Evolutionary conservation across 164 flowering plant species (phyloP).

Genomic region (Umbilicus rupestris): DNA sequence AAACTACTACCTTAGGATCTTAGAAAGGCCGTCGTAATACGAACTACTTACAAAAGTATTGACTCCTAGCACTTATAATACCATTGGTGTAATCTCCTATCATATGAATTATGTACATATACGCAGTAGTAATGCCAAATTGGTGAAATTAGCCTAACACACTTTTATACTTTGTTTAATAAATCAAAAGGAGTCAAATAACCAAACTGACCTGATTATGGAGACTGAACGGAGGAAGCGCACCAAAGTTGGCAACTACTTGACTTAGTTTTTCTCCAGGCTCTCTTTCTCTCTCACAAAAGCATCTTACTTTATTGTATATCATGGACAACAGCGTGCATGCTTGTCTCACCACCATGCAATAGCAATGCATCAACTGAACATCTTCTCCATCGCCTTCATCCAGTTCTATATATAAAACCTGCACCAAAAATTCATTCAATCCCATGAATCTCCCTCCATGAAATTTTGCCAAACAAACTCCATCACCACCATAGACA

Average conservation of each 20-base stretch:
- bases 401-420: not conserved
- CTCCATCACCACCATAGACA: not conserved
- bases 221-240: not conserved
- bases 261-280: not conserved
- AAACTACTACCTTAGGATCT: not conserved
- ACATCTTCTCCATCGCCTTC: not conserved
- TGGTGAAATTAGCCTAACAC: not conserved
- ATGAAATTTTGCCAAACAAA: not conserved
- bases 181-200: not conserved
- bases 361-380: constrained; percentile 6
- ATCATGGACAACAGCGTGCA: constrained; percentile 1
- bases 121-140: not conserved
- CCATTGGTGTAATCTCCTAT: not conserved
- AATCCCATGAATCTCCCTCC: constrained; percentile 6
- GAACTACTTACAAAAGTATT: not conserved
- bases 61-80: not conserved
- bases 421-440: constrained; percentile 2
- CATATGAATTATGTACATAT: not conserved
- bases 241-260: not conserved
- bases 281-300: not conserved
- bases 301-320: constrained; percentile 2
- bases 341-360: constrained; percentile 5
- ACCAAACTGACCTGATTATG: not conserved
- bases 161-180: not conserved
- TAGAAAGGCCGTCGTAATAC: not conserved